Evolutionary conservation across 495 filamentous ascomycete genomes (phyloP).

Genomic region (Lepraria neglecta): DNA sequence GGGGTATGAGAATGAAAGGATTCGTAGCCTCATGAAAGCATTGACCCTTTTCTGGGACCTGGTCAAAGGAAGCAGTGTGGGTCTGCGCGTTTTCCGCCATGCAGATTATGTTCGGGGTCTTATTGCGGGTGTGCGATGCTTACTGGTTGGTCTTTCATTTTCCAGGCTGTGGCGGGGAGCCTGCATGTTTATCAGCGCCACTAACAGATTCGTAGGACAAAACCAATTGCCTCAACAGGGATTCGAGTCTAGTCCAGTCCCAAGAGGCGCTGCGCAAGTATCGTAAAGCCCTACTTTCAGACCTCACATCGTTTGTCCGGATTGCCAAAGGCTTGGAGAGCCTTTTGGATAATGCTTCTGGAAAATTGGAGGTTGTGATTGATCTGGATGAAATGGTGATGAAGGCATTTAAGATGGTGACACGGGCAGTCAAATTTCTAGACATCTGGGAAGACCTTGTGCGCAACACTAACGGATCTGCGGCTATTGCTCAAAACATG

Average conservation of each 20-base stretch:
- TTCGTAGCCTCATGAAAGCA: conserved; percentile 78
- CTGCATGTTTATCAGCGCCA: conserved; percentile 23
- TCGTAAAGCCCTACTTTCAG: conserved; percentile 79
- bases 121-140: conserved; percentile 84
- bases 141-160: conserved; percentile 59
- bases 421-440: conserved; percentile 82
- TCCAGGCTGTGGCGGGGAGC: not conserved
- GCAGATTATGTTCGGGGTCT: conserved; percentile 88
- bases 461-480: conserved; percentile 52
- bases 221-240: conserved; percentile 79
- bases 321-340: conserved; percentile 76
- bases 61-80: conserved; percentile 59
- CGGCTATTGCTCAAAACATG: conserved; percentile 39
- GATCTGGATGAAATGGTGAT: conserved; percentile 87
- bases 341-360: conserved; percentile 43
- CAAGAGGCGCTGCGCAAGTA: conserved; percentile 72
- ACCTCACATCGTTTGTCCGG: conserved; percentile 83
- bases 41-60: conserved; percentile 91
- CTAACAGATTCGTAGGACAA: conserved; percentile 56
- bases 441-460: conserved; percentile 80
- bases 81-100: conserved; percentile 68
- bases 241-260: conserved; percentile 63
- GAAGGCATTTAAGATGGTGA: conserved; percentile 91
- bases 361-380: conserved; percentile 59
- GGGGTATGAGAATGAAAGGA: conserved; percentile 78